These are phyloP conservation scores for Naumovozyma baii DNA, from an alignment of 805 yeast genomes.

Conservation along the genomic window DNA sequence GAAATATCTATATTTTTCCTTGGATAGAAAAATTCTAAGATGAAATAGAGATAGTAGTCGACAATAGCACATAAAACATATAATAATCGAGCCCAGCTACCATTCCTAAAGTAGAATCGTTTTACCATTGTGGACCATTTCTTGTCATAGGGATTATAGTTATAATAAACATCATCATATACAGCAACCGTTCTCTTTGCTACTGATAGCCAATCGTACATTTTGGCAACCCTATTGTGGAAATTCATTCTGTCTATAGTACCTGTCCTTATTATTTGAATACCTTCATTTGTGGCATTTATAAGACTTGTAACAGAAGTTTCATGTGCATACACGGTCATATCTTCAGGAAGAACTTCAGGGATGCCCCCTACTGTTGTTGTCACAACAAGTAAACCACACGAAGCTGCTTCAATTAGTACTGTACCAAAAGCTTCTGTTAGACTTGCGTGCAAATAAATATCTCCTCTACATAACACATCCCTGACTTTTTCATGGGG, in stretches of 20 bases:
- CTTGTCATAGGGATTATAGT: constrained; percentile 35
- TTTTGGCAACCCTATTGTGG: constrained; percentile 63
- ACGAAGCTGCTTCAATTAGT: constrained; percentile 92
- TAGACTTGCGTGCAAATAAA: constrained; percentile 83
- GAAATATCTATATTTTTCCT: constrained; percentile 59
- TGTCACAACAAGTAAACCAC: constrained; percentile 87
- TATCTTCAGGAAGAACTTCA: constrained; percentile 84
- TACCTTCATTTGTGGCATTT: constrained; percentile 62
- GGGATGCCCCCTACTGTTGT: constrained; percentile 97
- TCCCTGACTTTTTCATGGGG: constrained; percentile 89
- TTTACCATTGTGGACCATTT: constrained; percentile 50
- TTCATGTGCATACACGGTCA: constrained; percentile 87
- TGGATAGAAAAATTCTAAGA: constrained; percentile 69
- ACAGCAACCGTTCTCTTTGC: constrained; percentile 81
- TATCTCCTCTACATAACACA: constrained; percentile 88
- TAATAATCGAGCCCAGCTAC: constrained; percentile 82
- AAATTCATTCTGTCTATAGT: constrained; percentile 62
- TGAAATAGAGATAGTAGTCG: constrained; percentile 53
- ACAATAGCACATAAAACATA: constrained; percentile 73
- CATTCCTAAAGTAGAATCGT: constrained; percentile 46
- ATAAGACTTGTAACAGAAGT: constrained; percentile 71
- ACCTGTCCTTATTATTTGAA: constrained; percentile 45
- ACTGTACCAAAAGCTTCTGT: constrained; percentile 99
- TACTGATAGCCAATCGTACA: constrained; percentile 90
- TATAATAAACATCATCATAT: constrained; percentile 41